Base-by-base conservation (phyloP, 1,284 basidiomycete genomes). In the Rhodotorula sp. region DNA sequence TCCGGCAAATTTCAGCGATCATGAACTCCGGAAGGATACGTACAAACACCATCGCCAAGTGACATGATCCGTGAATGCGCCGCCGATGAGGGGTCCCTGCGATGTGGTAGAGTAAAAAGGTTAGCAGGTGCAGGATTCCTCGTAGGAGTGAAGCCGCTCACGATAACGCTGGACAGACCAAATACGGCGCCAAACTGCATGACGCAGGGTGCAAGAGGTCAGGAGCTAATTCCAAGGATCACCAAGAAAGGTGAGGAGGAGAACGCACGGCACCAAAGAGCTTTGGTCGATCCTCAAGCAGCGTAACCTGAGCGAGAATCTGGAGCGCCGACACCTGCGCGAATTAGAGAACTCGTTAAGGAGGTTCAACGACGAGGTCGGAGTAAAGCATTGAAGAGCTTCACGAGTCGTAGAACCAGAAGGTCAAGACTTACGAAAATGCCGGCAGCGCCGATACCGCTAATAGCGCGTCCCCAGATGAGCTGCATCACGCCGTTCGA, bases 381-480 rank as follows among this genome's bases (percentile, higher is more conserved):
- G 12, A 44, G 18, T 8, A 30, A 60, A 15, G 46, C 17, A 24
- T 15, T 5, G 26, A 46, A 45, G 26, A 1, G 8, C 37, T 37
- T 37, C 6, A 37, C 37, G 37, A 37, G 37, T 37, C 37, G 37
- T 12, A 37, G 37, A 33, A 33, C 33, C 33, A 33, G 33, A 33
- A 33, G 37, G 24, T 12, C 26, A 14, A 24, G 6, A 66, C 63
- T 24, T 24, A 69, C 66, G 26, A 84, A 83, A 72, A 85, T 83
- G 10, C 84, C 84, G 0, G 83, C 82, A 1, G 83, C 84, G 8
- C 84, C 84, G 1, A 84, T 77, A 51, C 85, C 84, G 0, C 82
- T 80, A 48, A 86, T 77, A 0, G 84, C 84, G 53, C 85, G 80
- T 5, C 83, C 84, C 62, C 84, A 80, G 72, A 86, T 85, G 59